Evolutionary conservation across 2,329 filamentous ascomycete genomes (phyloP).

Genomic region (Xylariales sp.): DNA sequence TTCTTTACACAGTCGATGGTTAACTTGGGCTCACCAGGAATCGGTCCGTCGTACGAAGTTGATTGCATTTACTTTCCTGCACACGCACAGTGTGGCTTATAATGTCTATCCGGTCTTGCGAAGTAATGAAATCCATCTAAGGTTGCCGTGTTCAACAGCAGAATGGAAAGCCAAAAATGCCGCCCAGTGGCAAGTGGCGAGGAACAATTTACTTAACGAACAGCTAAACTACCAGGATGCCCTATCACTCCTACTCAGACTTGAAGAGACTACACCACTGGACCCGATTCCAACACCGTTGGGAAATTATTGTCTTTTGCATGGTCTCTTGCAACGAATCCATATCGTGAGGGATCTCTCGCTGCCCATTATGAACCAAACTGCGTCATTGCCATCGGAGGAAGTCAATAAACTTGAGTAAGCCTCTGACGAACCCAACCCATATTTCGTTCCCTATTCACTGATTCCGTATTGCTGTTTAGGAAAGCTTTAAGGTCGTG

Average conservation of each 20-base stretch:
- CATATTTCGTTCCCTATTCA: too few relatives aligned
- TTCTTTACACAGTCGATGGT: slow-evolving; percentile 17
- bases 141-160: slow-evolving; percentile 28
- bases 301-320: slow-evolving; percentile 31
- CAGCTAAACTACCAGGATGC: slow-evolving; percentile 33
- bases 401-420: slow-evolving; percentile 32
- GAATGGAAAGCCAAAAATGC: slow-evolving; percentile 31
- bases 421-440: too few relatives aligned
- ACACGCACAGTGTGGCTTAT: slow-evolving; percentile 33
- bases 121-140: slow-evolving; percentile 29
- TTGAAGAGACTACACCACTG: slow-evolving; percentile 21
- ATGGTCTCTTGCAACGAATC: slow-evolving; percentile 31
- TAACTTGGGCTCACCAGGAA: slow-evolving; percentile 26
- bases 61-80: slow-evolving; percentile 32
- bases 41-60: slow-evolving; percentile 29
- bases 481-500: slow-evolving; percentile 30
- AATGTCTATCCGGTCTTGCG: slow-evolving; percentile 30
- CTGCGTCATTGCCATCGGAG: slow-evolving; percentile 25
- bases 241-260: slow-evolving; percentile 24
- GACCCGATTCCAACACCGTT: slow-evolving; percentile 30
- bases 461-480: too few relatives aligned
- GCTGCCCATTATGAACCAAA: slow-evolving; percentile 26
- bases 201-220: slow-evolving; percentile 20
- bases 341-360: slow-evolving; percentile 32
- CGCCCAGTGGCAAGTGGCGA: slow-evolving; percentile 22